These are phyloP conservation scores for Cladosporium sp. DNA, from an alignment of 2,329 filamentous ascomycete species.

Conservation along the genomic window DNA sequence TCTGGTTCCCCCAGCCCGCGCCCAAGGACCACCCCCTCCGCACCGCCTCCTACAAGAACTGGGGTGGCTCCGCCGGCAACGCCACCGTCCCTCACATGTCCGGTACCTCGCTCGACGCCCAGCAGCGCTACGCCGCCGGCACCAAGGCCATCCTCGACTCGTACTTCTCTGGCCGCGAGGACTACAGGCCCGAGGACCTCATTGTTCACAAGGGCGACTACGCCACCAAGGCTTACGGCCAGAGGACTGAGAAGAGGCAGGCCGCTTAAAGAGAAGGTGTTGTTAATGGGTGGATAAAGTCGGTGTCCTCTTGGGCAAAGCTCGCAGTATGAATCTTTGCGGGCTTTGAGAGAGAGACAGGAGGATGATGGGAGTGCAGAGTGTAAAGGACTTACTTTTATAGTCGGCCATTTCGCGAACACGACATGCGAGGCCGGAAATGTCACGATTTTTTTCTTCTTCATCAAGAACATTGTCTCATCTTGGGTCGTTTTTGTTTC, in stretches of 20 bases:
- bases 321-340: constrained; percentile 12
- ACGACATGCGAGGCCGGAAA: background rate
- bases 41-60: constrained; percentile 81
- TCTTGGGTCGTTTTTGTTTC: background rate
- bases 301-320: background rate
- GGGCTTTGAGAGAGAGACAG: background rate
- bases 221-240: constrained; percentile 89
- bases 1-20: constrained; percentile 98
- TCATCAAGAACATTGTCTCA: background rate
- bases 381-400: background rate
- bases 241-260: constrained; percentile 48
- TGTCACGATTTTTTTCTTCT: background rate
- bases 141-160: constrained; percentile 87
- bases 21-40: constrained; percentile 91
- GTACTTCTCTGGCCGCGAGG: constrained; percentile 83
- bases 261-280: background rate
- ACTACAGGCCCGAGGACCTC: constrained; percentile 88
- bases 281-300: background rate
- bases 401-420: background rate
- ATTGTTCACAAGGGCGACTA: constrained; percentile 91
- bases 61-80: constrained; percentile 79
- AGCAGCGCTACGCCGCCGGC: constrained; percentile 64
- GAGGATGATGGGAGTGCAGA: background rate
- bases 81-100: constrained; percentile 99
- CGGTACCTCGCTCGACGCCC: constrained; percentile 96